These are phyloP conservation scores for Juncus inflexus DNA, from an alignment of 176 grass and related monocot species.

Conservation along the genomic window DNA sequence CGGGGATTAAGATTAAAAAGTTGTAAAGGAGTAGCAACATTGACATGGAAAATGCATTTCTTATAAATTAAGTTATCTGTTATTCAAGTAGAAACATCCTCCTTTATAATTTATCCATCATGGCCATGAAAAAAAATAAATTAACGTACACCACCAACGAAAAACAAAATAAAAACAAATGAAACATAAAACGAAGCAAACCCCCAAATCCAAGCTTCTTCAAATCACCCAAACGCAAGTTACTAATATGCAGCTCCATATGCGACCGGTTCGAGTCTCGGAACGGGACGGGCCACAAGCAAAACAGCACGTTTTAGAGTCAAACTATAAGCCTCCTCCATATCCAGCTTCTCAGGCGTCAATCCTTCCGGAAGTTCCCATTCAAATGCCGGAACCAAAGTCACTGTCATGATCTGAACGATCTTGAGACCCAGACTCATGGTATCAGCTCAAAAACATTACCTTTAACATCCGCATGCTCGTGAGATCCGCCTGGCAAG, in stretches of 20 bases:
- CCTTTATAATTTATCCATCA: too few species aligned
- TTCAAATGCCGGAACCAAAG: slow-evolving; percentile 44
- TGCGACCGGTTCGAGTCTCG: slow-evolving; percentile 34
- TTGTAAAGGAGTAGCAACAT: too few species aligned
- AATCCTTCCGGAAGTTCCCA: slow-evolving; percentile 34
- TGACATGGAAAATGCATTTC: too few species aligned
- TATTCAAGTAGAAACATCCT: too few species aligned
- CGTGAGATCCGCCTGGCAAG: slow-evolving; percentile 32
- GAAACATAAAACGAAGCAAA: too few species aligned
- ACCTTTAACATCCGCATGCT: slow-evolving; percentile 36
- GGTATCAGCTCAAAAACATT: slow-evolving; percentile 48
- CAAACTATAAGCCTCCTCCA: slow-evolving; percentile 56
- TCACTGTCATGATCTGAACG: slow-evolving; percentile 41
- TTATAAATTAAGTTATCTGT: too few species aligned
- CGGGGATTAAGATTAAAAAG: too few species aligned
- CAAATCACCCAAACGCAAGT: neutral
- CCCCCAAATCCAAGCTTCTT: too few species aligned
- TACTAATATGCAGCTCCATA: slow-evolving; percentile 25
- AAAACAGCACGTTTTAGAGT: slow-evolving; percentile 40
- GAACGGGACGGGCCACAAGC: slow-evolving; percentile 28
- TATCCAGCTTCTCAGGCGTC: slow-evolving; percentile 37
- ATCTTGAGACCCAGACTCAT: slow-evolving; percentile 47
- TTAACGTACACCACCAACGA: too few species aligned
- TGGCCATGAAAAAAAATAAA: too few species aligned
- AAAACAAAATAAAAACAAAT: too few species aligned